Evolutionary conservation across 495 filamentous ascomycete species (phyloP).

Genomic region (Apodospora peruviana): DNA sequence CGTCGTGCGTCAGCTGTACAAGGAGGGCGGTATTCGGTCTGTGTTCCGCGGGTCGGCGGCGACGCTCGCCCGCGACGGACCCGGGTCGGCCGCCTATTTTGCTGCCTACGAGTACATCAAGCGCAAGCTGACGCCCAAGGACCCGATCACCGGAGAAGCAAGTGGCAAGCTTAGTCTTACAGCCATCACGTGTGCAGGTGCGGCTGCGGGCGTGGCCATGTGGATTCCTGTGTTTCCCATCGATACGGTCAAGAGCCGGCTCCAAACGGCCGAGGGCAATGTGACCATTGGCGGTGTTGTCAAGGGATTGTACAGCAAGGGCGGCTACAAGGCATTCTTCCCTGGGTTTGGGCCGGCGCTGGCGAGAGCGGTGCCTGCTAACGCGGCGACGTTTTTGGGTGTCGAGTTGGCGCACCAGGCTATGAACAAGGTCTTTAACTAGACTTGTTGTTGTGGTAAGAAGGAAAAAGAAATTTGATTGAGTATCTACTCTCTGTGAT

Average conservation of each 20-base stretch:
- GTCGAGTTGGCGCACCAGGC: constrained; percentile 78
- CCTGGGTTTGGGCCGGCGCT: constrained; percentile 92
- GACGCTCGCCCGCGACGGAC: constrained; percentile 89
- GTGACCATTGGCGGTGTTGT: constrained; percentile 79
- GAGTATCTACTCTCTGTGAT: too few relatives aligned
- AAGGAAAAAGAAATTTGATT: too few relatives aligned
- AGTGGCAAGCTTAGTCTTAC: constrained; percentile 68
- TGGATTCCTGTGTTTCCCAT: constrained; percentile 98
- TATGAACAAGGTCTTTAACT: constrained; percentile 65
- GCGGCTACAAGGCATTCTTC: constrained; percentile 93
- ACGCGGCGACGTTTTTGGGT: constrained; percentile 68
- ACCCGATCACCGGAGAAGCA: constrained; percentile 64
- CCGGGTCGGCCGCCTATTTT: constrained; percentile 91
- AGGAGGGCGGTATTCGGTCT: constrained; percentile 80
- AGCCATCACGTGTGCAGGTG: constrained; percentile 83
- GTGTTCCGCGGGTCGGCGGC: constrained; percentile 89
- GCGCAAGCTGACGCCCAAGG: constrained; percentile 75
- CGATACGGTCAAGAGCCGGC: constrained; percentile 88
- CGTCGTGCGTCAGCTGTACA: constrained; percentile 93
- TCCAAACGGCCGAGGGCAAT: constrained; percentile 88
- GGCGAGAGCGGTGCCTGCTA: constrained; percentile 89
- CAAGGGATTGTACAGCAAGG: constrained; percentile 66
- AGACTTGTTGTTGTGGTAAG: too few relatives aligned
- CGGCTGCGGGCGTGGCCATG: constrained; percentile 92
- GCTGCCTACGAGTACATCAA: constrained; percentile 96